A percentile compares a stretch with the other conserved stretches of the same genome.
phyloP scores from a whole-genome alignment of 2,329 filamentous ascomycete species.

The Neonectria punicea region DNA sequence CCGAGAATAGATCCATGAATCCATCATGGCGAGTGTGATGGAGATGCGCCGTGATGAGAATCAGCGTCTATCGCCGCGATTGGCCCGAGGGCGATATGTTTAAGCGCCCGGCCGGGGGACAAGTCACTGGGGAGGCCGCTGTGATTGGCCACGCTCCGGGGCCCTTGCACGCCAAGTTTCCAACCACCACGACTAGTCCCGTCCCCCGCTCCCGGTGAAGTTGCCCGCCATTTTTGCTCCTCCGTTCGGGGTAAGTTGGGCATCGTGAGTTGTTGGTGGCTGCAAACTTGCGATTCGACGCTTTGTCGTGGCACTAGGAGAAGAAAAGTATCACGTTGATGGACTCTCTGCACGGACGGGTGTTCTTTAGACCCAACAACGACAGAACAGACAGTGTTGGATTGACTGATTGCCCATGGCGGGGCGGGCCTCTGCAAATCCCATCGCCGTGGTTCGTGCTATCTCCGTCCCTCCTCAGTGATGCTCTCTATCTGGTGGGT shows the following conservation, averaged over 20 bases:
- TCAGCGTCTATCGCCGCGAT: constrained; percentile 47
- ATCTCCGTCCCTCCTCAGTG: background rate
- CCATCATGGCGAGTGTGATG: constrained; percentile 45
- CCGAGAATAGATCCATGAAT: constrained; percentile 50
- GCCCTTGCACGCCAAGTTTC: constrained; percentile 4
- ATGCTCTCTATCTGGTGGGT: constrained; percentile 3
- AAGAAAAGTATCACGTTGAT: background rate
- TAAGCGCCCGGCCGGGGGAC: constrained; percentile 52
- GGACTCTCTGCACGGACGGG: background rate
- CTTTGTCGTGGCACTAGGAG: constrained; percentile 7
- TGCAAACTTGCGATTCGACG: background rate
- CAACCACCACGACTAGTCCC: constrained; percentile 7
- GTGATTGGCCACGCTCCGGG: constrained; percentile 35
- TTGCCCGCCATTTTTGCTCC: constrained; percentile 1
- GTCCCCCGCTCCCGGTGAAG: constrained; percentile 9
- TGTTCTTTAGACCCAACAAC: background rate
- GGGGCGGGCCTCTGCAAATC: constrained; percentile 7
- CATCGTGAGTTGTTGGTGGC: background rate
- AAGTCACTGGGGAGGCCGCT: constrained; percentile 11
- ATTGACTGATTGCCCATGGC: background rate
- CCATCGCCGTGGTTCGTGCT: constrained; percentile 13
- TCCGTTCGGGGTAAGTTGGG: too few relatives aligned
- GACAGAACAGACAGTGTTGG: background rate
- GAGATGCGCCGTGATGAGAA: constrained; percentile 38
- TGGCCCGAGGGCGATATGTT: constrained; percentile 50